Evolutionary conservation across 2,329 filamentous ascomycete genomes (phyloP), one percentile per base, ranked within the genome.

Genomic region (Colletotrichum camelliae): DNA sequence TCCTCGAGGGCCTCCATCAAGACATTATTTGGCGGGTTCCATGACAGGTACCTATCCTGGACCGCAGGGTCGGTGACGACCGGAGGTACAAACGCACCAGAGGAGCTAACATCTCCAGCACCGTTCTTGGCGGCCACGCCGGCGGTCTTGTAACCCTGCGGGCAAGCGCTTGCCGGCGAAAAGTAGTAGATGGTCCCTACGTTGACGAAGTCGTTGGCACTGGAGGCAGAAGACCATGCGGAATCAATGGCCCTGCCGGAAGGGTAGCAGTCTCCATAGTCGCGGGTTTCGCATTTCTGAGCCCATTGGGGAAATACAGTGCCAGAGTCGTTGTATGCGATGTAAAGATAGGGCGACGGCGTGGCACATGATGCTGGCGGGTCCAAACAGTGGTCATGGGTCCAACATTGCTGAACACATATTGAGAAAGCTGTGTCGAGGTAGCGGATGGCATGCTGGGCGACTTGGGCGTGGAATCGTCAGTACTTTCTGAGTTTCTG

Each of bases 81-180:
- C 2, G 67, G 48, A 5, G 70, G 64, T 1, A 35, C 29, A 10
- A 75, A 77, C 6, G 37, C 52, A n/a, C 77, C 74, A 7, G 67
- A 69, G 7, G 74, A 66, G 52, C 39, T 72, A 21, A 75, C 15
- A 10, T 37, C 18, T 39, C 70, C 68, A 18, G 48, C 60, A 33
- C 15, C 21, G n/a, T 57, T 27, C 33, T 77, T 72, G 24, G 72
- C 70, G 21, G 69, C 75, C 4, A 76, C 77, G 10, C 78, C 81
- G 4, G 72, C 80, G 3, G 79, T 82, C 18, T 78, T 80, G 79
- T 80, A 80, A 2, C 77, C 79, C 1, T 77, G 74, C 2, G 80
- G 81, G n/a, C 79, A 83, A 13, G 66, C 55, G 4, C 80, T 31
- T 3, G 78, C 81, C 0, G 80, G 79, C 1, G 81, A 83, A 66